Evolutionary conservation across 495 filamentous ascomycete species (phyloP).

Genomic region (Pyrenula massariospora): DNA sequence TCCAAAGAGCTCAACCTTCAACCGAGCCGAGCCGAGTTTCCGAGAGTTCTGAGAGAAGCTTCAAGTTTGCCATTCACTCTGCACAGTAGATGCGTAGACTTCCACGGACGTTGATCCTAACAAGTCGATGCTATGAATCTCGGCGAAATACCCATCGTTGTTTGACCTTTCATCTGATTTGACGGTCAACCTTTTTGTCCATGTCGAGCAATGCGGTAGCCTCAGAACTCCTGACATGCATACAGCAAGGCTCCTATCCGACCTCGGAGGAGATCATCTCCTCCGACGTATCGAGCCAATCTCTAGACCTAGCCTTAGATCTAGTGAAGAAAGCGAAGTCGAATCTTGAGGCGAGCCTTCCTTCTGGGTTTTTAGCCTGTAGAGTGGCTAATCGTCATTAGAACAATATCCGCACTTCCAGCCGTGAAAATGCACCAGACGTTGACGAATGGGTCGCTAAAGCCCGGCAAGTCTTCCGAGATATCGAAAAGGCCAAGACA

Average conservation of each 20-base stretch:
- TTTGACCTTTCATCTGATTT: too few species aligned
- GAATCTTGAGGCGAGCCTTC: slow-evolving; percentile 50
- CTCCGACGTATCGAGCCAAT: slow-evolving; percentile 42
- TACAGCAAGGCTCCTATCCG: slow-evolving; percentile 60
- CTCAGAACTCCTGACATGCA: slow-evolving; percentile 59
- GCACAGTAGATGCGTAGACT: too few species aligned
- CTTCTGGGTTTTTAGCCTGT: background rate
- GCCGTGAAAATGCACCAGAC: slow-evolving; percentile 61
- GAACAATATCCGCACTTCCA: slow-evolving; percentile 60
- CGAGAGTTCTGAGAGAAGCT: too few species aligned
- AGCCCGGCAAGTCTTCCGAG: slow-evolving; percentile 69
- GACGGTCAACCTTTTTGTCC: too few species aligned
- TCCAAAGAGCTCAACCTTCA: too few species aligned
- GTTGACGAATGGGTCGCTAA: slow-evolving; percentile 76
- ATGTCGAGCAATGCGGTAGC: slow-evolving; percentile 34
- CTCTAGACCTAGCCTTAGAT: slow-evolving; percentile 50
- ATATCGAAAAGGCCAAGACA: slow-evolving; percentile 61
- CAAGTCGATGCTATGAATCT: too few species aligned
- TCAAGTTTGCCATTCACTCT: too few species aligned
- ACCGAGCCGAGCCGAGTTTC: too few species aligned
- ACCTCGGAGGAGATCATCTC: slow-evolving; percentile 58
- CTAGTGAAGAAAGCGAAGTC: slow-evolving; percentile 53
- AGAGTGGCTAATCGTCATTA: slow-evolving; percentile 14
- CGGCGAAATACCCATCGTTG: too few species aligned
- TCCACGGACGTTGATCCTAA: too few species aligned